Conservation (phyloP, 352 stramenopile species). For the Phytophthora idaei region DNA sequence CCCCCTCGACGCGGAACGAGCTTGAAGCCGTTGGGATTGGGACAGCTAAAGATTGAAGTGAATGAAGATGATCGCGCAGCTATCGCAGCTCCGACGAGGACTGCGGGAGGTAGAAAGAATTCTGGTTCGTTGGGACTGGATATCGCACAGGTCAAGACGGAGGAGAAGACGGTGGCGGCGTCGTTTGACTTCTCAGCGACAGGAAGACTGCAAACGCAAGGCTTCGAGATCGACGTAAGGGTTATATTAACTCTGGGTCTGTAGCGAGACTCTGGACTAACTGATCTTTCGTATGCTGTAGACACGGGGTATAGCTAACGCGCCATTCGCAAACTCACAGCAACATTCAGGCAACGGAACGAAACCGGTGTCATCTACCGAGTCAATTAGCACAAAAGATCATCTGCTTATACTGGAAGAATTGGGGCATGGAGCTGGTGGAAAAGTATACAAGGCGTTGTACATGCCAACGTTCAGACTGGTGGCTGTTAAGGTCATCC, state of each 20-base stretch:
- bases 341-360: constrained; percentile 14
- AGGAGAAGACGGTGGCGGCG: constrained; percentile 60
- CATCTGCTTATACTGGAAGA: constrained; percentile 75
- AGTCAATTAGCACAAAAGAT: constrained; percentile 58
- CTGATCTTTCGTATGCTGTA: constrained; percentile 28
- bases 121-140: constrained; percentile 65
- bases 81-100: constrained; percentile 19
- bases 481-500: constrained; percentile 90
- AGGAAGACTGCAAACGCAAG: constrained; percentile 76
- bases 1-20: constrained; percentile 5
- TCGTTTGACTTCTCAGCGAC: constrained; percentile 86
- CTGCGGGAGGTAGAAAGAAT: constrained; percentile 38
- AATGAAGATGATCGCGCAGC: constrained; percentile 18
- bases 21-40: constrained; percentile 46
- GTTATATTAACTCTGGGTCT: neutral
- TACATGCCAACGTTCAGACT: constrained; percentile 90
- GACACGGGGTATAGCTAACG: constrained; percentile 77
- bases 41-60: constrained; percentile 58
- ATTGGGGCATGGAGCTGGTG: constrained; percentile 82
- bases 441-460: constrained; percentile 90
- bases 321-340: constrained; percentile 50
- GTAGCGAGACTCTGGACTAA: neutral
- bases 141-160: constrained; percentile 65
- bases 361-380: constrained; percentile 19
- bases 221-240: constrained; percentile 85